Base-by-base conservation (phyloP, 2,329 filamentous ascomycete species). In the Ophiognomonia clavigignenti-juglandacearum region DNA sequence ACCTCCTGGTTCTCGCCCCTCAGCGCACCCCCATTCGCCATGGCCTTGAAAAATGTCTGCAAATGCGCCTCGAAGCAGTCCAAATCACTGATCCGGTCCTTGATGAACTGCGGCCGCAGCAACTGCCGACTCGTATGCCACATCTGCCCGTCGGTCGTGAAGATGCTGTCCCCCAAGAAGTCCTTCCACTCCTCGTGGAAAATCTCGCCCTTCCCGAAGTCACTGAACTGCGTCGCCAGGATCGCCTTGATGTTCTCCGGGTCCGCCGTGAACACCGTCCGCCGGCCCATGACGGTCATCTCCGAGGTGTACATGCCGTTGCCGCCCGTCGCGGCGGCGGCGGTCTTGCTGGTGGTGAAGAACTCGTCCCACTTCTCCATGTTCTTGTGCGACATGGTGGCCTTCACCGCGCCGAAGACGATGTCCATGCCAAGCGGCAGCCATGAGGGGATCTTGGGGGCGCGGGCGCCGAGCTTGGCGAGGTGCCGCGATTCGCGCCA, bases 191-290 rank as follows among this genome's bases (percentile, higher is more conserved):
- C 84, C 8, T 65, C 56, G 57, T 91, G 84, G 67, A 95, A 95
- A 19, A 72, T 66, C 52, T 81, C 67, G 6, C 90, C 89, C 62
- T 96, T 90, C 57, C 90, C 91, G 61, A 83, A 96, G 60, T 95
- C 87, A 34, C 69, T 68, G 60, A 96, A 96, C 60, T 96, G 88
- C 1, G 85, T 86, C 0, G 90, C 87, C n/a, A 96, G 73, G 19
- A 96, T 76, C 6, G 91, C 88, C 64, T 96, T 95, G 70, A 95
- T 86, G 61, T 96, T 96, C 59, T 95, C 88, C 1, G 86, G 86
- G 56, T 96, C 89, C 5, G 79, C 78, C 0, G 91, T 96, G 59
- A 93, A 75, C 50, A 95, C 64, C 19, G 85, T 64, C n/a, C 86
- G 79, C 39, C 68, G 62, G 39, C 76, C 74, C 2, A 80, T 57